These are phyloP conservation scores for Xeromyces bisporus DNA, from an alignment of 495 filamentous ascomycete species.

Conservation along the genomic window DNA sequence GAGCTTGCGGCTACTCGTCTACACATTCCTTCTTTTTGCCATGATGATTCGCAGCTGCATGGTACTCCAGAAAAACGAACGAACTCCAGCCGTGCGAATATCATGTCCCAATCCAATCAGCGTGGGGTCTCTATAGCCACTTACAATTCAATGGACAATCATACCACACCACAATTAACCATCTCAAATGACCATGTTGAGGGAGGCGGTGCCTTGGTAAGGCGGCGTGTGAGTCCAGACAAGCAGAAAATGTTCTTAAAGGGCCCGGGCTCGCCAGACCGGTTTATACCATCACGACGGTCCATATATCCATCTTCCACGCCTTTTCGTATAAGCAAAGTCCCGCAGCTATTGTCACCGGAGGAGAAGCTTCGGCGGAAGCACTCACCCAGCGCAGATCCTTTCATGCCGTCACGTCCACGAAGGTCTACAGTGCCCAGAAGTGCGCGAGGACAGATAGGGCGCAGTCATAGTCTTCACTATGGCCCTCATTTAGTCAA, in stretches of 20 bases:
- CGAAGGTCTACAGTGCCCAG: slow-evolving; percentile 8
- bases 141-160: too few species aligned
- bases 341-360: slow-evolving; percentile 37
- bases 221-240: slow-evolving; percentile 1
- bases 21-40: slow-evolving; percentile 6
- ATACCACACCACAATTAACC: too few species aligned
- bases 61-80: slow-evolving; percentile 4
- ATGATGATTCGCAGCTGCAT: not conserved
- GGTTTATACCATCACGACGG: slow-evolving; percentile 48
- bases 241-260: slow-evolving; percentile 3
- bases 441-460: slow-evolving; percentile 7
- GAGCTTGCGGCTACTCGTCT: slow-evolving; percentile 10
- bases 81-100: too few species aligned
- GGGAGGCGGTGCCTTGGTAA: slow-evolving; percentile 8
- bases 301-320: slow-evolving; percentile 28
- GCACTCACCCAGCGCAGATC: slow-evolving; percentile 40
- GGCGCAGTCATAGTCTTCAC: slow-evolving; percentile 11
- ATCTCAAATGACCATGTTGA: too few species aligned
- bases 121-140: not conserved
- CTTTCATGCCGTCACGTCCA: slow-evolving; percentile 35
- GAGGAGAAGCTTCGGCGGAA: slow-evolving; percentile 45
- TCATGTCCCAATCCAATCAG: not conserved
- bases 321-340: slow-evolving; percentile 48
- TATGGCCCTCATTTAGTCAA: slow-evolving; percentile 22
- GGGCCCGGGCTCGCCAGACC: slow-evolving; percentile 33